These are phyloP conservation scores for Daldinia concentrica DNA, from an alignment of 495 filamentous ascomycete species.

Conservation along the genomic window DNA sequence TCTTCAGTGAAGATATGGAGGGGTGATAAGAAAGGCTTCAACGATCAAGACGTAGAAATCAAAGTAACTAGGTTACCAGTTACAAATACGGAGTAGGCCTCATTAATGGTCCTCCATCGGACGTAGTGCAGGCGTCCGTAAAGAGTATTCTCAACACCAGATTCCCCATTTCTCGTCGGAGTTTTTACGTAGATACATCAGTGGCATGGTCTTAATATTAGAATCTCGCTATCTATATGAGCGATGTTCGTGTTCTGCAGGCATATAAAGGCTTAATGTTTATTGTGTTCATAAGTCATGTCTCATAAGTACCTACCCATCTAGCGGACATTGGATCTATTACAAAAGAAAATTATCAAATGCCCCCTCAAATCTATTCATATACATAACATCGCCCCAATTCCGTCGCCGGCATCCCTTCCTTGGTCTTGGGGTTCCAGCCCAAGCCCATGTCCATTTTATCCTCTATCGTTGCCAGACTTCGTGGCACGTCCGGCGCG, in stretches of 20 bases:
- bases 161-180: background rate
- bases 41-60: background rate
- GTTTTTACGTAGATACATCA: background rate
- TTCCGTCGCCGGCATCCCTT: constrained; percentile 36
- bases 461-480: constrained; percentile 43
- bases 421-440: constrained; percentile 26
- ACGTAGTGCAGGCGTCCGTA: background rate
- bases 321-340: constrained; percentile 11
- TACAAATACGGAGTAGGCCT: background rate
- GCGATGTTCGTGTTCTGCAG: too few species aligned
- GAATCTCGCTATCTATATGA: background rate
- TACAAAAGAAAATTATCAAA: background rate
- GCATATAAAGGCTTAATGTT: background rate
- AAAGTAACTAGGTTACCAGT: background rate
- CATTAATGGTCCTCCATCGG: background rate
- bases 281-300: background rate
- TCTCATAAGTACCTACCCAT: background rate
- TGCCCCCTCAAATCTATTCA: constrained; percentile 5
- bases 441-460: constrained; percentile 40
- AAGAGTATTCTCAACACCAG: background rate
- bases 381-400: constrained; percentile 38
- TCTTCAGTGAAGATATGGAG: background rate
- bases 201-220: background rate
- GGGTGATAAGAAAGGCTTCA: background rate
- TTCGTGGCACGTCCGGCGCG: constrained; percentile 31